Percentiles rank a stretch among this genome's conserved stretches.
phyloP scores from a whole-genome alignment of 331 rosid genomes.

The Saraca asoca region DNA sequence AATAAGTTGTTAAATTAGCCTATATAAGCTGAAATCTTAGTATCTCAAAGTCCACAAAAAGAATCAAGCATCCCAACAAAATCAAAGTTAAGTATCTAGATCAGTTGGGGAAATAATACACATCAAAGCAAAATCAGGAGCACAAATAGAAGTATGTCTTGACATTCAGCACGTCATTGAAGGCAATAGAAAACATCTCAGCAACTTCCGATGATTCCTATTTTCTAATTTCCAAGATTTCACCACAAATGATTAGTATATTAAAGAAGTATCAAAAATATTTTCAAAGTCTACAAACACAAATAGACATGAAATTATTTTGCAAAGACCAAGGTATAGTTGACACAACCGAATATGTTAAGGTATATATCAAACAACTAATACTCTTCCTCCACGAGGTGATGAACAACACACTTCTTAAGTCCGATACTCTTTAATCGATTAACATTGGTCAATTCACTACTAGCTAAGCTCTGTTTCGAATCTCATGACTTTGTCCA shows the following conservation, averaged over 20 bases:
- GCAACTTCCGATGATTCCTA: slow-evolving; percentile 3
- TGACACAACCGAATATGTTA: not conserved
- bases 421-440: slow-evolving; percentile 7
- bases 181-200: not conserved
- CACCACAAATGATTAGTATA: not conserved
- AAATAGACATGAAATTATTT: not conserved
- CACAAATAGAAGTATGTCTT: not conserved
- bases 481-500: not conserved
- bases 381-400: not conserved
- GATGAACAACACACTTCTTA: not conserved
- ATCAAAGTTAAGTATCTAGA: not conserved
- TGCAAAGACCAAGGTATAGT: not conserved
- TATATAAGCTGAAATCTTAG: not conserved
- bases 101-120: no score
- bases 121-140: no score
- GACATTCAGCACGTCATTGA: no score
- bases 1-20: slow-evolving; percentile 14
- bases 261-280: not conserved
- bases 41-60: slow-evolving; percentile 3
- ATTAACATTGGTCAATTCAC: slow-evolving; percentile 5
- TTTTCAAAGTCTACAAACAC: not conserved
- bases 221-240: not conserved
- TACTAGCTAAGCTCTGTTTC: not conserved
- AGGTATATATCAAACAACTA: not conserved
- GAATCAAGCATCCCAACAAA: not conserved